Percentiles rank a stretch among this genome's conserved stretches.
phyloP scores from a whole-genome alignment of 768 basidiomycete species.

The Mycena vulgaris region DNA sequence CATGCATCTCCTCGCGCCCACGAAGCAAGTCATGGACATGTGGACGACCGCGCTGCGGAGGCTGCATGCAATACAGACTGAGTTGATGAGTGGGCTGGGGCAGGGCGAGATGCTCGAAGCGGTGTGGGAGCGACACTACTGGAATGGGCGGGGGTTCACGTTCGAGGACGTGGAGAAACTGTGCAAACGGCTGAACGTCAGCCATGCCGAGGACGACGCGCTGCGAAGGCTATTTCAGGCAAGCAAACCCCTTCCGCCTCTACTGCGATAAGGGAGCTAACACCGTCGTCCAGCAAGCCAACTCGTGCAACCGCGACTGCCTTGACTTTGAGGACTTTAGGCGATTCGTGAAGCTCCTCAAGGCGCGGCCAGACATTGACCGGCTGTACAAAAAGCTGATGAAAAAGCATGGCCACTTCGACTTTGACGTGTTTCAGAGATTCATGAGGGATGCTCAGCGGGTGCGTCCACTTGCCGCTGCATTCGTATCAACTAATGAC shows the following conservation, averaged over 20 bases:
- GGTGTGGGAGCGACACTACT: conserved; percentile 87
- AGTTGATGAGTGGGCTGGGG: conserved; percentile 78
- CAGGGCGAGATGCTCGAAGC: conserved; percentile 74
- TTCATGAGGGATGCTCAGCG: conserved; percentile 64
- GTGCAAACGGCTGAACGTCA: conserved; percentile 80
- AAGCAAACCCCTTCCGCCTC: conserved; percentile 50
- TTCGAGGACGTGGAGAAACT: conserved; percentile 82
- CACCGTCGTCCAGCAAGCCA: conserved; percentile 67
- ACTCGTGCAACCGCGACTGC: conserved; percentile 66
- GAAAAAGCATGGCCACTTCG: conserved; percentile 53
- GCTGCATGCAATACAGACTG: conserved; percentile 75
- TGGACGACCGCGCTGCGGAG: conserved; percentile 75
- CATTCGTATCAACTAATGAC: conserved; percentile 8
- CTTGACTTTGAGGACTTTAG: conserved; percentile 88
- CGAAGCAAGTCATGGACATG: conserved; percentile 61
- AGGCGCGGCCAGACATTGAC: conserved; percentile 88
- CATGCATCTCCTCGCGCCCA: conserved; percentile 85
- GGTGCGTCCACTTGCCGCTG: conserved; percentile 43
- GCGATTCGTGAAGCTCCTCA: conserved; percentile 85
- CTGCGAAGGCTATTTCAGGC: conserved; percentile 69
- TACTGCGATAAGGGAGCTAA: conserved; percentile 9
- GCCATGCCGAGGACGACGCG: conserved; percentile 66
- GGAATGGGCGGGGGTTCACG: conserved; percentile 72
- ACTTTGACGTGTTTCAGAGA: conserved; percentile 58
- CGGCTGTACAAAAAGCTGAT: conserved; percentile 65